Evolutionary conservation across 1,284 basidiomycete genomes (phyloP), one percentile per base, ranked within the genome.

Genomic region (Mrakiaceae sp.): DNA sequence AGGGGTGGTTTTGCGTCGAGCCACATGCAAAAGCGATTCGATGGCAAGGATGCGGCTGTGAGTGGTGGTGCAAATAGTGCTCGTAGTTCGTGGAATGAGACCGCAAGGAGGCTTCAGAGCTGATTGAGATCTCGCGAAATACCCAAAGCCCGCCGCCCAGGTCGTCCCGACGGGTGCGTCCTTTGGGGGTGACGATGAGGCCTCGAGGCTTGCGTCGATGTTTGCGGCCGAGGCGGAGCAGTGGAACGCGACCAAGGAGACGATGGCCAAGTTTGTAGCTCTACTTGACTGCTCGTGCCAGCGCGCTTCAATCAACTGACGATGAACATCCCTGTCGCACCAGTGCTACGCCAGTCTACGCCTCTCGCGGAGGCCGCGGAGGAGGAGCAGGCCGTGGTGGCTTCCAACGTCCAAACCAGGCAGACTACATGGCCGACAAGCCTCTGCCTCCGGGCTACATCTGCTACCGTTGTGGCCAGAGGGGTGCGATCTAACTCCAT

Each of bases 381-480:
- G 70, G 71, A 49, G 67, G 67, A 54, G 69, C 67, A 4, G 68
- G 68, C 54, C 66, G 68, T 43, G 65, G 68, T 42, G 66, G 68
- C 11, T 67, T 69, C n/a, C 64, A 62, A 56, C 58, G 66, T 63
- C 67, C 63, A 60, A 54, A 66, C 58, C 67, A 66, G 79, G 81
- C 64, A 76, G 52, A 64, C 12, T 61, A 69, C 69, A 86, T 68
- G 11, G 51, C 68, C 43, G 70, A 70, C 60, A 71, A 69, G 63
- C 77, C 78, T 43, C 79, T 95, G 8, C 93, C 93, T 16, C 82
- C 88, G 4, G 96, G 94, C 64, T 99, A 98, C 78, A 93, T 98
- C n/a, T 98, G 96, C 75, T 98, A 98, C 76, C 86, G 96, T 51
- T 99, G 96, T 77, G 94, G 94, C 53, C 88, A 96, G 77, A 96